Percentiles rank a stretch among this genome's conserved stretches.
These are phyloP conservation scores for Mytilinidion resinicola DNA, from an alignment of 495 filamentous ascomycete genomes.

Conservation along the genomic window DNA sequence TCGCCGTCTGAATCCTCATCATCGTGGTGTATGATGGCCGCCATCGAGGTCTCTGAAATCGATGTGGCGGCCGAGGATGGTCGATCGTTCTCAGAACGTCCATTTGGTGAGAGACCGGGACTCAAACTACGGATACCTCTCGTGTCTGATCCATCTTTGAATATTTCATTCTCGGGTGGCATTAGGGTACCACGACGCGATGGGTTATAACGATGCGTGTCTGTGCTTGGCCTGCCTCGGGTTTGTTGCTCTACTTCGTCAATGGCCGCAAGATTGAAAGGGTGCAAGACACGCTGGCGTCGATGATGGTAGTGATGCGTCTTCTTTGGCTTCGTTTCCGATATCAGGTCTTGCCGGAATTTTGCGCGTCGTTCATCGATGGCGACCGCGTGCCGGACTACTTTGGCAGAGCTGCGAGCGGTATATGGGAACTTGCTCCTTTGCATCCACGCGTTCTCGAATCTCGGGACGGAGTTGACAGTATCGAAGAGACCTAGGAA, in stretches of 20 bases:
- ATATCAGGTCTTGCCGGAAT: slow-evolving; percentile 65
- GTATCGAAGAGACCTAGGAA: slow-evolving; percentile 69
- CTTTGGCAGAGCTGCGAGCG: slow-evolving; percentile 64
- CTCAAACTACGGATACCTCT: slow-evolving; percentile 21
- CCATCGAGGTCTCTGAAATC: slow-evolving; percentile 17
- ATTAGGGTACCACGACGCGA: slow-evolving; percentile 1
- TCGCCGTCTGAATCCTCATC: slow-evolving; percentile 45
- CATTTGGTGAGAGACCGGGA: slow-evolving; percentile 9
- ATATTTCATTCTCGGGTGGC: slow-evolving; percentile 14
- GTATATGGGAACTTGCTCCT: slow-evolving; percentile 78
- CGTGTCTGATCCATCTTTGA: slow-evolving; percentile 22
- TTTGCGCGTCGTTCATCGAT: slow-evolving; percentile 41
- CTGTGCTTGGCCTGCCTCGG: slow-evolving; percentile 2
- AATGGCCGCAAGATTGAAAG: not conserved
- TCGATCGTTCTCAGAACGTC: slow-evolving; percentile 2
- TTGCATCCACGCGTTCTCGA: slow-evolving; percentile 83
- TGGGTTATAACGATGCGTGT: slow-evolving; percentile 5
- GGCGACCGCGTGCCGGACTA: slow-evolving; percentile 40
- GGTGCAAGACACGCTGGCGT: slow-evolving; percentile 34
- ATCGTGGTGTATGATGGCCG: slow-evolving; percentile 30
- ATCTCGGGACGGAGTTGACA: slow-evolving; percentile 75
- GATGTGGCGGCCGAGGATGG: slow-evolving; percentile 9
- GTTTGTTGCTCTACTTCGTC: slow-evolving; percentile 1
- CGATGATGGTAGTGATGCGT: slow-evolving; percentile 39
- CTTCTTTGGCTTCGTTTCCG: slow-evolving; percentile 43